phyloP scores from a whole-genome alignment of 2,329 filamentous ascomycete genomes.

The Trichoderma endophyticum region DNA sequence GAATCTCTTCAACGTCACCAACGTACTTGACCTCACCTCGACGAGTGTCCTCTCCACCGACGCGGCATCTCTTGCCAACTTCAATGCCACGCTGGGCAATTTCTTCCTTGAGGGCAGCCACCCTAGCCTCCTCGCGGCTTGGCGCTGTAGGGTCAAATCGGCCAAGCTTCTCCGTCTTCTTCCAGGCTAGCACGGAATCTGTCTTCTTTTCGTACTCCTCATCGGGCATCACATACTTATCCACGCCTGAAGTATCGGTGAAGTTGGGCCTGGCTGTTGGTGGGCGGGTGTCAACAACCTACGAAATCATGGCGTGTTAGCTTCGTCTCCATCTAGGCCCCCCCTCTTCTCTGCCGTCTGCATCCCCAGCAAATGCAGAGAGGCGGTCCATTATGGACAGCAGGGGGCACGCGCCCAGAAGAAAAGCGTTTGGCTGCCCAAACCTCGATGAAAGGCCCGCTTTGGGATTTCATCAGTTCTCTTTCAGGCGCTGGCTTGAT shows the following conservation, averaged over 20 bases:
- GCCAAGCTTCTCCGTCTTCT: constrained; percentile 90
- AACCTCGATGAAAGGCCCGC: background rate
- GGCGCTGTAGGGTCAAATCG: constrained; percentile 88
- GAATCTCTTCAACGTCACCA: constrained; percentile 72
- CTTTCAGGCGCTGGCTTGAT: constrained; percentile 1
- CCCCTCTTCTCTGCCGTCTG: constrained; percentile 8
- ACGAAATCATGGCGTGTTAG: constrained; percentile 29
- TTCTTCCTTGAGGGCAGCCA: constrained; percentile 66
- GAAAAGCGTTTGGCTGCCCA: constrained; percentile 16
- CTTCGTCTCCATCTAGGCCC: constrained; percentile 22
- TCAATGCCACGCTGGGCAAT: constrained; percentile 65
- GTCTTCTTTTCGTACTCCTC: constrained; percentile 81
- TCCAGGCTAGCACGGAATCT: constrained; percentile 92
- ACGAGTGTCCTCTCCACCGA: constrained; percentile 64
- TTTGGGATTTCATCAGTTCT: constrained; percentile 10
- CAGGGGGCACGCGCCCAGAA: constrained; percentile 3
- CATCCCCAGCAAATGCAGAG: constrained; percentile 13
- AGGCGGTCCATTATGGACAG: background rate
- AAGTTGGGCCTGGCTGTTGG: constrained; percentile 73
- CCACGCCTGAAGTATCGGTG: constrained; percentile 73
- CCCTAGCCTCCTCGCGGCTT: constrained; percentile 67
- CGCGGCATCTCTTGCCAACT: constrained; percentile 60
- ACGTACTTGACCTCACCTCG: constrained; percentile 70
- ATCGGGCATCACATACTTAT: constrained; percentile 87
- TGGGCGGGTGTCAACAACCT: constrained; percentile 81